These are phyloP conservation scores for Aspergillus clavatus DNA, from an alignment of 2,329 filamentous ascomycete species.

Conservation along the genomic window DNA sequence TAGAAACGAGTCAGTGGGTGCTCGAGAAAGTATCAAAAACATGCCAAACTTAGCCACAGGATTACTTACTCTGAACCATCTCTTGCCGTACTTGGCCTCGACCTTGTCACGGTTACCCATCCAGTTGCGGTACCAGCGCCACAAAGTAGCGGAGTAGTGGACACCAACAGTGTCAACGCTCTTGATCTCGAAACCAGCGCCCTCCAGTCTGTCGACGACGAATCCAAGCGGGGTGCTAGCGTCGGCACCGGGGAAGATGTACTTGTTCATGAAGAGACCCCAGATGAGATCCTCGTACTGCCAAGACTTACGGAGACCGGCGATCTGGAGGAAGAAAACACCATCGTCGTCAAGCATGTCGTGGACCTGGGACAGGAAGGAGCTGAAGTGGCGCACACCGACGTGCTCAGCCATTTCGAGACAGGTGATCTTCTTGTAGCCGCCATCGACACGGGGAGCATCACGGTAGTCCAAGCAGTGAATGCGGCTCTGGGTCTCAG, in stretches of 20 bases:
- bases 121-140: slow-evolving; percentile 99
- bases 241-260: slow-evolving; percentile 95
- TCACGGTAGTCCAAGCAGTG: slow-evolving; percentile 98
- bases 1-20: slow-evolving; percentile 30
- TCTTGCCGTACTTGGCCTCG: slow-evolving; percentile 86
- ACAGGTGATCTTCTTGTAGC: slow-evolving; percentile 93
- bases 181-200: slow-evolving; percentile 87
- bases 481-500: slow-evolving; percentile 84
- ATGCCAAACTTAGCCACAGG: no score
- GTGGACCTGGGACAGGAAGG: slow-evolving; percentile 80
- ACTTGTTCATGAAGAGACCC: slow-evolving; percentile 99
- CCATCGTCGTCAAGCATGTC: slow-evolving; percentile 97
- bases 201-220: slow-evolving; percentile 79
- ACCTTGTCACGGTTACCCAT: slow-evolving; percentile 89
- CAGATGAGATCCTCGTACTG: slow-evolving; percentile 97
- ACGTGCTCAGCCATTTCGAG: slow-evolving; percentile 99
- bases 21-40: no score
- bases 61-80: slow-evolving; percentile 83
- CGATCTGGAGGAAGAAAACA: slow-evolving; percentile 92
- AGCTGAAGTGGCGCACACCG: slow-evolving; percentile 78
- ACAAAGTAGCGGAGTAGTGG: slow-evolving; percentile 93
- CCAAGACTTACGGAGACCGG: slow-evolving; percentile 89
- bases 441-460: slow-evolving; percentile 70
- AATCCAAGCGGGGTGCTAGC: slow-evolving; percentile 89
- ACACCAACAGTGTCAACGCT: slow-evolving; percentile 87